These are phyloP conservation scores for Gossypium ekmanianum DNA, from an alignment of 345 rosid genomes.

Conservation along the genomic window DNA sequence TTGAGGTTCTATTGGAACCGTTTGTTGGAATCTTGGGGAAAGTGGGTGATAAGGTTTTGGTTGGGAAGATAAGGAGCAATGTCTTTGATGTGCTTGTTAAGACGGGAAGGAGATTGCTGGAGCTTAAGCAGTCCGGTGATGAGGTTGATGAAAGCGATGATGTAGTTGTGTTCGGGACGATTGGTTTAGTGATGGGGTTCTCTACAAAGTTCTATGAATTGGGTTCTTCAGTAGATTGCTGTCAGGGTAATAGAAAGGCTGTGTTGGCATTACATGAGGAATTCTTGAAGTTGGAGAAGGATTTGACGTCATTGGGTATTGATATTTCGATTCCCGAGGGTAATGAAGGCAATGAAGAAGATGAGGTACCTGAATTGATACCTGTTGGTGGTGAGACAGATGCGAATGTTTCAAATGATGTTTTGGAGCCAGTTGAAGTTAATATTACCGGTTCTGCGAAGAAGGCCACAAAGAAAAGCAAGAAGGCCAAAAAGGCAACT, in stretches of 20 bases:
- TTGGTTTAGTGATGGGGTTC: constrained; percentile 52
- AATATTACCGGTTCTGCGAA: constrained; percentile 29
- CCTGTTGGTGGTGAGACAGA: constrained; percentile 38
- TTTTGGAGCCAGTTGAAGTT: constrained; percentile 19
- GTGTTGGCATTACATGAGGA: constrained; percentile 57
- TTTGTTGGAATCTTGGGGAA: constrained; percentile 51
- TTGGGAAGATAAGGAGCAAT: constrained; percentile 66
- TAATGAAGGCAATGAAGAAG: constrained; percentile 20
- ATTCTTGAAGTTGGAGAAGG: constrained; percentile 77
- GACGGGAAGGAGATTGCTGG: constrained; percentile 54
- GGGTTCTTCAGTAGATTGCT: constrained; percentile 71
- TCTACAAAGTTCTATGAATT: constrained; percentile 59
- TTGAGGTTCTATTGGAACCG: constrained; percentile 35
- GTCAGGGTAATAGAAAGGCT: constrained; percentile 83
- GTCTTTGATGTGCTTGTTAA: constrained; percentile 59
- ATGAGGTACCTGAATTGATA: constrained; percentile 51
- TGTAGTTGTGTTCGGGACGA: constrained; percentile 51
- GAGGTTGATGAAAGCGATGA: constrained; percentile 45
- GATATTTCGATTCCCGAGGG: constrained; percentile 40
- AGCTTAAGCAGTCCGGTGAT: constrained; percentile 37
- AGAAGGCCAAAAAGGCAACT: constrained; percentile 40
- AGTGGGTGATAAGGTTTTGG: constrained; percentile 59
- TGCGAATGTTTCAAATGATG: constrained; percentile 20
- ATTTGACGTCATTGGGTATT: constrained; percentile 34
- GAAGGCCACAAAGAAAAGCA: constrained; percentile 44